Evolutionary conservation across 225 moss, liverwort and hornwort species (phyloP).

Genomic region (Pleurozium schreberi): DNA sequence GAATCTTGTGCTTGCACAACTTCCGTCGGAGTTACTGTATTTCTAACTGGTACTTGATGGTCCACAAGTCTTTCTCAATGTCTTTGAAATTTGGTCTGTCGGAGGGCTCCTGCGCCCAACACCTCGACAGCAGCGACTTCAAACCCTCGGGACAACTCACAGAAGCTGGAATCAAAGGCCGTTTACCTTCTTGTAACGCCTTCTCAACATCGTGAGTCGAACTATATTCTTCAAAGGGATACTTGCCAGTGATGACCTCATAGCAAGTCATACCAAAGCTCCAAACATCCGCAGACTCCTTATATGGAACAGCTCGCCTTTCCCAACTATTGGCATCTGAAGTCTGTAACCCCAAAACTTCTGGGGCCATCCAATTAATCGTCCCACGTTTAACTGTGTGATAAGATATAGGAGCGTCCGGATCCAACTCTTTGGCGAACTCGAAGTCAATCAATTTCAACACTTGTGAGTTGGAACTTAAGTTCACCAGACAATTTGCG

Average conservation of each 20-base stretch:
- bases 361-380: not conserved
- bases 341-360: not conserved
- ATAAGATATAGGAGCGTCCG: not conserved
- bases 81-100: not conserved
- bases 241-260: not conserved
- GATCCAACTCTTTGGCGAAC: not conserved
- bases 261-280: not conserved
- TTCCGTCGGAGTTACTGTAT: not conserved
- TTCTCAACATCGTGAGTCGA: rapidly evolving
- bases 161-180: not conserved
- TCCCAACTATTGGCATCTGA: not conserved
- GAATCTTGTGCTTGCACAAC: not conserved
- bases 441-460: not conserved
- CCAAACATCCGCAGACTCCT: not conserved
- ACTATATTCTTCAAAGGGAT: not conserved
- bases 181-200: not conserved
- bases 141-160: not conserved
- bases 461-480: not conserved
- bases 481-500: not conserved
- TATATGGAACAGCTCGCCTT: not conserved
- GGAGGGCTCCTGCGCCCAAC: not conserved
- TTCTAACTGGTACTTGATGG: not conserved
- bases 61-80: not conserved
- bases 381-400: not conserved
- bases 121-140: not conserved